Base-by-base conservation (phyloP, 345 rosid genomes). In the Trapa incisa region DNA sequence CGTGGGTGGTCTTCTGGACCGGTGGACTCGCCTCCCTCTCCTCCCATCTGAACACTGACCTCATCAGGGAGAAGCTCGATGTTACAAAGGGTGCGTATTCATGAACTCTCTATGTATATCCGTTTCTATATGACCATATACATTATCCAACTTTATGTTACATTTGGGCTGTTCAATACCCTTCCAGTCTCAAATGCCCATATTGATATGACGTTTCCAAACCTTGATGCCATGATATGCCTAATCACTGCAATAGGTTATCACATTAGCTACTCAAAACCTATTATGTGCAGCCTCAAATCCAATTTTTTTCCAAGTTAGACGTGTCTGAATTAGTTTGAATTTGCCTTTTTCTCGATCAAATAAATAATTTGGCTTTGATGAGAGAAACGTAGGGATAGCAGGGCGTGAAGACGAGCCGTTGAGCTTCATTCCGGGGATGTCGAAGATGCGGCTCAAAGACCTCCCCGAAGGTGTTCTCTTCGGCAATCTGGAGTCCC, bases 1-100 rank as follows among this genome's bases (percentile, higher is more conserved):
- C 84, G 17, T 89, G 98, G 98, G 12, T 89, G 15, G 69, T 89
- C 9, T 79, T 76, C 64, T 83, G 82, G 77, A 64, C 80, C 5
- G 74, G 78, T 3, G 82, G 81, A 32, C 80, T 90, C 0, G 67
- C 66, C 37, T 72, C 81, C 9, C 80, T 83, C 47, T 70, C 87
- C 33, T 72, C 79, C n/a, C 90, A 89, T 70, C 8, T 89, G 22
- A 70, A 82, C 63, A 78, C 86, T 9, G 82, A 82, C 50, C 70
- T 69, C 39, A 74, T 79, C 66, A 70, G 82, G 77, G 53, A 65
- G 1, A 65, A 64, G 7, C 58, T 68, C 6, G 71, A 72, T 8
- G 17, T 54, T 14, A 11, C 3, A 66, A 53, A 12, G 66, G 77
- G 77, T 68, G 61, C n/a, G 14, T 8, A 8, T 29, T 3, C 14